These are phyloP conservation scores for Ziziphus jujuba DNA, from an alignment of 306 rosid genomes.

Conservation along the genomic window DNA sequence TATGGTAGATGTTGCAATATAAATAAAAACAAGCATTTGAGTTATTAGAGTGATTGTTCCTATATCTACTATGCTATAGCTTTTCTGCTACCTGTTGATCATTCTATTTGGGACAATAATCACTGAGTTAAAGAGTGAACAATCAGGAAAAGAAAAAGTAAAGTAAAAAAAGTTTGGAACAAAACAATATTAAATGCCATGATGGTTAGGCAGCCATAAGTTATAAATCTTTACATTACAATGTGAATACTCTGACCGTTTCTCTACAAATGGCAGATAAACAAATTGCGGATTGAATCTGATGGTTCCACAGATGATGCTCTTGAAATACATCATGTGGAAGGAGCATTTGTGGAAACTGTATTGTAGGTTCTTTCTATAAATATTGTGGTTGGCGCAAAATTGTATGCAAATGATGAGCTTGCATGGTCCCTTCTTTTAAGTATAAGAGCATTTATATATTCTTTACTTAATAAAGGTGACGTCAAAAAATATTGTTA, in stretches of 20 bases:
- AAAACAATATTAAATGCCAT: background rate
- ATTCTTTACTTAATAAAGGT: constrained; percentile 2
- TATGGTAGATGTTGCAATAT: too few species aligned
- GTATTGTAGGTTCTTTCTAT: constrained; percentile 61
- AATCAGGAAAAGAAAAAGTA: too few species aligned
- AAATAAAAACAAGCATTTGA: too few species aligned
- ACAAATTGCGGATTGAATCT: constrained; percentile 69
- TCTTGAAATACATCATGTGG: constrained; percentile 76
- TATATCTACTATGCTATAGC: too few species aligned
- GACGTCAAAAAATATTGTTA: constrained; percentile 22
- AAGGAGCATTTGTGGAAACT: constrained; percentile 92
- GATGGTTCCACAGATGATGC: constrained; percentile 58
- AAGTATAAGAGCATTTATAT: background rate
- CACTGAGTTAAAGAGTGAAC: too few species aligned
- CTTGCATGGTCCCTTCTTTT: background rate
- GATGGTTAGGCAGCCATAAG: background rate
- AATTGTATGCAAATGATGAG: constrained; percentile 11
- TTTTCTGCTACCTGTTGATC: too few species aligned
- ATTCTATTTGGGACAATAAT: too few species aligned
- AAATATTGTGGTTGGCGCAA: background rate
- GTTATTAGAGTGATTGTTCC: too few species aligned
- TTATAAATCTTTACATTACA: constrained; percentile 10
- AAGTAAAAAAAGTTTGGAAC: too few species aligned
- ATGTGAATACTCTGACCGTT: constrained; percentile 10
- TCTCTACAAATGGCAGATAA: constrained; percentile 52